phyloP scores from a whole-genome alignment of 1,284 basidiomycete genomes.

The Irpex sp. region DNA sequence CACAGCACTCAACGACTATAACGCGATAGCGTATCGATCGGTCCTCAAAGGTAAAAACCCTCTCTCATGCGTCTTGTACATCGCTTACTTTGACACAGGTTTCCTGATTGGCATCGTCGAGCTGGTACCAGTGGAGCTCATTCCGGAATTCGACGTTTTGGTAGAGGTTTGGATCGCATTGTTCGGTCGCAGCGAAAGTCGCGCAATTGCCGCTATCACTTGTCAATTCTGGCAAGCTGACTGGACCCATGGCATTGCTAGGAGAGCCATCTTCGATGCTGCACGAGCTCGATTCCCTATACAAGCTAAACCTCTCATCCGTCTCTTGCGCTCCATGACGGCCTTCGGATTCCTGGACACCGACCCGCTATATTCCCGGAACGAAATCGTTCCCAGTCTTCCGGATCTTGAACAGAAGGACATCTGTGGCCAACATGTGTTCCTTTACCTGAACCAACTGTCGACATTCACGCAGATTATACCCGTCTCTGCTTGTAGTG shows the following conservation, averaged over 20 bases:
- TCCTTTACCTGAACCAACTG: conserved; percentile 71
- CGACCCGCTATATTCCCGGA: conserved; percentile 54
- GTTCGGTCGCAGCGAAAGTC: conserved; percentile 74
- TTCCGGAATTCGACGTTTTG: conserved; percentile 69
- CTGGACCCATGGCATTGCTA: conserved; percentile 54
- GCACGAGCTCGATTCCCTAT: conserved; percentile 80
- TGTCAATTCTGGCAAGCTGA: conserved; percentile 77
- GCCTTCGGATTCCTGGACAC: conserved; percentile 68
- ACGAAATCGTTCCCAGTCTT: conserved; percentile 27
- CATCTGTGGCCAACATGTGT: conserved; percentile 63
- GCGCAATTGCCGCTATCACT: conserved; percentile 67
- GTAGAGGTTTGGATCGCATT: conserved; percentile 78
- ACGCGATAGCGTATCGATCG: conserved; percentile 78
- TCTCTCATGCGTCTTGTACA: neutral
- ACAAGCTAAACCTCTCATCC: conserved; percentile 65
- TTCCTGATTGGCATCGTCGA: conserved; percentile 71
- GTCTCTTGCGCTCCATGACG: conserved; percentile 74
- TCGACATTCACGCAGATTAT: conserved; percentile 69
- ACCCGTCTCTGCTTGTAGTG: conserved; percentile 52
- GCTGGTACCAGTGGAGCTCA: conserved; percentile 66
- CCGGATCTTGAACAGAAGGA: conserved; percentile 37
- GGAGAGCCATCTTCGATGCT: conserved; percentile 77
- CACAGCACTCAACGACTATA: conserved; percentile 72
- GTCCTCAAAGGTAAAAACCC: conserved; percentile 69
- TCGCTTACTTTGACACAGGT: conserved; percentile 35